These are phyloP conservation scores for Pichia thaimueangensis DNA, from an alignment of 805 yeast genomes.

Conservation along the genomic window DNA sequence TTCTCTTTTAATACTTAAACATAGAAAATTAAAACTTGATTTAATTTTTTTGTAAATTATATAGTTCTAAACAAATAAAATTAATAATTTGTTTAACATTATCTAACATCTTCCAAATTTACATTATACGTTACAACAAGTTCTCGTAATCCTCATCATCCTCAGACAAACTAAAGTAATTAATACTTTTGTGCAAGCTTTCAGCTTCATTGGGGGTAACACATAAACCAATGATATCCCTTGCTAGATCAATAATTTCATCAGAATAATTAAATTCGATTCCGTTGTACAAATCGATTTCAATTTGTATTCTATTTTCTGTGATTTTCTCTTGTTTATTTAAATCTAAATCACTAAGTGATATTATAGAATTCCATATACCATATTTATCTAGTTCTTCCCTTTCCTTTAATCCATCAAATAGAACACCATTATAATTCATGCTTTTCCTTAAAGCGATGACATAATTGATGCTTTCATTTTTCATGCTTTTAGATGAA, in stretches of 20 bases:
- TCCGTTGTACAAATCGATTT: slow-evolving; percentile 42
- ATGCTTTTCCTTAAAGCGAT: slow-evolving; percentile 17
- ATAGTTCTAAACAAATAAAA: too few relatives aligned
- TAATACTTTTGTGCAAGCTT: slow-evolving; percentile 62
- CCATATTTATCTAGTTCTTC: slow-evolving; percentile 33
- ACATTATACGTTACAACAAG: too few relatives aligned
- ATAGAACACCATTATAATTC: slow-evolving; percentile 18
- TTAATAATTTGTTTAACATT: not conserved
- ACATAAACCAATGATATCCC: slow-evolving; percentile 61
- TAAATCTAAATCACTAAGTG: slow-evolving; percentile 2
- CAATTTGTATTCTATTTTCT: slow-evolving; percentile 22
- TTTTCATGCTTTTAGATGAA: slow-evolving; percentile 27
- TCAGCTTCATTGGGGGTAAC: slow-evolving; percentile 78
- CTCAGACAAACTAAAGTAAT: slow-evolving; percentile 32
- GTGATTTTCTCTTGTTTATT: slow-evolving; percentile 27
- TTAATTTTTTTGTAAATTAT: too few relatives aligned
- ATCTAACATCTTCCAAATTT: too few relatives aligned
- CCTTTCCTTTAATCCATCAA: slow-evolving; percentile 20
- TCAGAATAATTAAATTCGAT: slow-evolving; percentile 56
- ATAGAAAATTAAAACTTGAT: too few relatives aligned
- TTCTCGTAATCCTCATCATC: slow-evolving; percentile 9
- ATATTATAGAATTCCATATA: slow-evolving; percentile 14
- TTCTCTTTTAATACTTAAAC: slow-evolving; percentile 4
- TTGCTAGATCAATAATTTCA: slow-evolving; percentile 59
- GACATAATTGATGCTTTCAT: slow-evolving; percentile 21